Conservation (phyloP, 2,329 filamentous ascomycete species). For the Aspergillus carbonarius region DNA sequence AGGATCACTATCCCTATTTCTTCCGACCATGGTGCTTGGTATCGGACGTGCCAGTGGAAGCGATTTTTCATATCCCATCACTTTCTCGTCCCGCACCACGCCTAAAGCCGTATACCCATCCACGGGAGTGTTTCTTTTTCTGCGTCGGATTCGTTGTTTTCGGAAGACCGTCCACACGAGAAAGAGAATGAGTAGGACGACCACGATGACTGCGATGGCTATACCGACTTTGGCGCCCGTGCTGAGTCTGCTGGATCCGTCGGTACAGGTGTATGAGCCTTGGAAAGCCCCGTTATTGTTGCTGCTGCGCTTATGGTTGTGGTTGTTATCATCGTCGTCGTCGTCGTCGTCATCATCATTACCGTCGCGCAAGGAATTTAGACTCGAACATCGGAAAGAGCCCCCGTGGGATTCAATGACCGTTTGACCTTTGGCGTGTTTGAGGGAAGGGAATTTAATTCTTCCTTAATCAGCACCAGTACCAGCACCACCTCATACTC, state of each 20-base stretch:
- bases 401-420: constrained; percentile 19
- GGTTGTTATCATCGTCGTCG: not conserved
- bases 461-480: constrained; percentile 12
- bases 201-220: constrained; percentile 41
- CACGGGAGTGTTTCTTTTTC: not conserved
- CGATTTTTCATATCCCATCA: not conserved
- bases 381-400: constrained; percentile 23
- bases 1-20: not conserved
- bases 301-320: not conserved
- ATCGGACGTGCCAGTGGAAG: too few relatives aligned
- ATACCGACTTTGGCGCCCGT: constrained; percentile 32
- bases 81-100: not conserved
- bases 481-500: too few relatives aligned
- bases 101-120: constrained; percentile 2
- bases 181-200: constrained; percentile 26
- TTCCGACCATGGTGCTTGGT: too few relatives aligned
- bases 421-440: constrained; percentile 24
- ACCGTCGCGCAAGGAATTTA: constrained; percentile 12
- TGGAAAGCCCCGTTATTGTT: constrained; percentile 14
- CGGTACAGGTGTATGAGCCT: constrained; percentile 22
- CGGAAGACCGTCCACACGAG: constrained; percentile 21
- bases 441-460: constrained; percentile 24
- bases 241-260: constrained; percentile 18
- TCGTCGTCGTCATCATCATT: not conserved
- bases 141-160: constrained; percentile 5